Evolutionary conservation across 208 protist species (phyloP).

Genomic region (Trypanosoma cruzi): DNA sequence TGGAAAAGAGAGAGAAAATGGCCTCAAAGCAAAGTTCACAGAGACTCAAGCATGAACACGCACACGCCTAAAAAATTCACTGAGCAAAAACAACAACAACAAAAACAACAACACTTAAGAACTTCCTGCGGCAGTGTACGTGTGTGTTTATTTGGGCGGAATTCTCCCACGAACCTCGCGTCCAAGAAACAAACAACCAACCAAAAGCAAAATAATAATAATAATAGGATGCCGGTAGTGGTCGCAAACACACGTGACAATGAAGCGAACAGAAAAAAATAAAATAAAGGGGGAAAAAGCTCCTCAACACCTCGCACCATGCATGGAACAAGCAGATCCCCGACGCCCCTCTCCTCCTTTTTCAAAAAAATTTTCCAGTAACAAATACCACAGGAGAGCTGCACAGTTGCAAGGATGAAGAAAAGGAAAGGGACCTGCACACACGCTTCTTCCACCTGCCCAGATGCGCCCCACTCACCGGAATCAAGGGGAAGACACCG

Average conservation of each 20-base stretch:
- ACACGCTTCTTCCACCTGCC: not conserved
- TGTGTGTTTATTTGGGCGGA: not conserved
- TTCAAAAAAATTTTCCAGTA: too few species aligned
- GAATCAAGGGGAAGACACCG: not conserved
- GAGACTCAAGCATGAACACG: too few species aligned
- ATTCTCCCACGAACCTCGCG: too few species aligned
- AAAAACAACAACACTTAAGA: not conserved
- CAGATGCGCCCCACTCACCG: too few species aligned
- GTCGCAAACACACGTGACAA: not conserved
- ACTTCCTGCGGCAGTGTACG: not conserved
- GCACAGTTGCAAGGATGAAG: too few species aligned
- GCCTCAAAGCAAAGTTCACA: not conserved
- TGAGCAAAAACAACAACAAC: not conserved
- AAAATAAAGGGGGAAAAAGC: not conserved
- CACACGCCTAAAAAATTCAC: too few species aligned
- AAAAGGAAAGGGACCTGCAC: too few species aligned
- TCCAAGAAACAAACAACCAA: not conserved
- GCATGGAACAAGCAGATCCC: not conserved
- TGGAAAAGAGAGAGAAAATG: constrained; percentile 14
- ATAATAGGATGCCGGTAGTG: not conserved
- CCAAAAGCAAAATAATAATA: not conserved
- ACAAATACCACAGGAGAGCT: too few species aligned
- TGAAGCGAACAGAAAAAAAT: not conserved
- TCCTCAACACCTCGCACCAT: not conserved
- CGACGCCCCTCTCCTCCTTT: too few species aligned